Evolutionary conservation across 2,329 filamentous ascomycete species (phyloP).

Genomic region (Calonectria hawksworthii): DNA sequence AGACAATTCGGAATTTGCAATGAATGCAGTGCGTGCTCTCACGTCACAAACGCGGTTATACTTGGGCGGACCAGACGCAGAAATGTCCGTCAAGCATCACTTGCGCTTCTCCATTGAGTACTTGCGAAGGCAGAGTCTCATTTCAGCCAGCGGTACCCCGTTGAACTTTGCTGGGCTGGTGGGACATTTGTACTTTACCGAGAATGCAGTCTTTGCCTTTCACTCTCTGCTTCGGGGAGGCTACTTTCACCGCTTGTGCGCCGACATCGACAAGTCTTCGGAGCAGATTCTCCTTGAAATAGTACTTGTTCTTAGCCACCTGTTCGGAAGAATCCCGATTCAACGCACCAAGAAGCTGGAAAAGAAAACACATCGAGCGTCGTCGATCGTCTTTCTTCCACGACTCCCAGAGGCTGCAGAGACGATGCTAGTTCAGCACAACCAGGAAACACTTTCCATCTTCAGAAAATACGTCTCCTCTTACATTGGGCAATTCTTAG

Average conservation of each 20-base stretch:
- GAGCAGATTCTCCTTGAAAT: conserved; percentile 68
- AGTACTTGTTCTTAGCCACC: conserved; percentile 77
- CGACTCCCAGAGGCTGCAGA: conserved; percentile 70
- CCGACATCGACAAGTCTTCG: conserved; percentile 64
- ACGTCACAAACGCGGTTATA: conserved; percentile 79
- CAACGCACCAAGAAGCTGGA: conserved; percentile 60
- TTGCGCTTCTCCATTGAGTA: conserved; percentile 87
- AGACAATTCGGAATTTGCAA: conserved; percentile 72
- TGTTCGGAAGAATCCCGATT: conserved; percentile 74
- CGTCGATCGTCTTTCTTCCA: conserved; percentile 77
- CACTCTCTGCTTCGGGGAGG: conserved; percentile 80
- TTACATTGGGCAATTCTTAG: conserved; percentile 75
- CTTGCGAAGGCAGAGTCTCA: conserved; percentile 76
- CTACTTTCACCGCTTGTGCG: conserved; percentile 76
- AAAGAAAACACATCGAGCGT: conserved; percentile 66
- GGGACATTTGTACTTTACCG: conserved; percentile 81
- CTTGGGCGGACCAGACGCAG: conserved; percentile 76
- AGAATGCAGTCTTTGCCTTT: conserved; percentile 82
- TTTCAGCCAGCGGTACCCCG: conserved; percentile 72
- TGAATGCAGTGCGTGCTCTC: conserved; percentile 74
- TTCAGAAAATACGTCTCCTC: conserved; percentile 79
- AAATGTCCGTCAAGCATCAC: conserved; percentile 80
- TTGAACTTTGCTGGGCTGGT: conserved; percentile 81
- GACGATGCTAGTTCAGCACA: conserved; percentile 71
- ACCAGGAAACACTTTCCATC: conserved; percentile 73